Evolutionary conservation across 257 asterid genomes (phyloP).

Genomic region (Penstemon eatonii): DNA sequence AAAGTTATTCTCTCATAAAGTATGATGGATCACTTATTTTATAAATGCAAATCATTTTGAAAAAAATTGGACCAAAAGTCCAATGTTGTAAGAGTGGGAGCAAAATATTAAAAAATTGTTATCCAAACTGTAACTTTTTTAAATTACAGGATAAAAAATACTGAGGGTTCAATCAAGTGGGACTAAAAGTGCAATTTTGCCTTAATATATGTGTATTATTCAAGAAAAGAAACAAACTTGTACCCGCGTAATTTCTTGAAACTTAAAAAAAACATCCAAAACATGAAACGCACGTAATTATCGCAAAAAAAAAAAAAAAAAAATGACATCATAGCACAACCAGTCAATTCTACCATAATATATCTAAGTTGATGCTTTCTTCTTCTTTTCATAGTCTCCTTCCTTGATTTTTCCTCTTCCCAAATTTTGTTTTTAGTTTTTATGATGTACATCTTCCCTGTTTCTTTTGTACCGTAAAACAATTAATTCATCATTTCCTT

Average conservation of each 20-base stretch:
- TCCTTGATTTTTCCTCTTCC: slow-evolving; percentile 28
- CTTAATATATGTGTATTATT: not conserved
- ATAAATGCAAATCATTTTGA: no score
- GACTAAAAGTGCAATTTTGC: not conserved
- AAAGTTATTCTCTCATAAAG: no score
- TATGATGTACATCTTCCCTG: not conserved
- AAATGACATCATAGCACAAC: slow-evolving; percentile 16
- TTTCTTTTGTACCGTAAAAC: not conserved
- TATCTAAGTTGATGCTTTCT: not conserved
- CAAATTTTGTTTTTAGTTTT: slow-evolving; percentile 1
- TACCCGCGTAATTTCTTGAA: not conserved
- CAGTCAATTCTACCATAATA: slow-evolving; percentile 26
- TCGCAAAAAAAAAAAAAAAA: not conserved
- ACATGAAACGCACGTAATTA: slow-evolving; percentile 11
- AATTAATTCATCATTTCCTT: not conserved
- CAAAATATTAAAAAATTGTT: no score
- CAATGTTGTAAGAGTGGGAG: no score
- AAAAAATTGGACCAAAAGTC: no score
- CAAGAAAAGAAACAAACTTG: not conserved
- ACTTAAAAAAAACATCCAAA: not conserved
- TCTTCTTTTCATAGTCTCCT: slow-evolving; percentile 7
- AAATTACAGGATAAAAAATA: no score
- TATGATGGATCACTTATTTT: no score
- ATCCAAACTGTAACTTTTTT: no score
- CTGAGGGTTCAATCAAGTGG: no score